phyloP scores from a whole-genome alignment of 192 early-diverging fungal species.

The Phycomyces blakesleeanus region DNA sequence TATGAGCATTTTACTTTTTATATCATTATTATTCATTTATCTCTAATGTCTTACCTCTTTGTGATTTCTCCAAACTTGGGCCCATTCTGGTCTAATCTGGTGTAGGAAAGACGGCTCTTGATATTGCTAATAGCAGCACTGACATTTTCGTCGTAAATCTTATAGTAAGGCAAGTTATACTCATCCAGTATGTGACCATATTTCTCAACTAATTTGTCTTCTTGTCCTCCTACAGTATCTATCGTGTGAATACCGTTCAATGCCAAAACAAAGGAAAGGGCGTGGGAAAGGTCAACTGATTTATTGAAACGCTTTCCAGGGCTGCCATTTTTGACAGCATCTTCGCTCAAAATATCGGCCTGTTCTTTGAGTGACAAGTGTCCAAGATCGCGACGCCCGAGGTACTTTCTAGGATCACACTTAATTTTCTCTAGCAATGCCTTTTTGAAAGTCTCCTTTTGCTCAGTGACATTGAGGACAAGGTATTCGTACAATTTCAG shows the following conservation, averaged over 20 bases:
- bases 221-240: neutral
- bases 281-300: slow-evolving; percentile 42
- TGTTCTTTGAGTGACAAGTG: slow-evolving; percentile 43
- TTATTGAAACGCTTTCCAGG: slow-evolving; percentile 57
- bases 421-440: slow-evolving; percentile 31
- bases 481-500: slow-evolving; percentile 89
- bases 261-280: slow-evolving; percentile 47
- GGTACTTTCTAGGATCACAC: slow-evolving; percentile 17
- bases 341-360: slow-evolving; percentile 39
- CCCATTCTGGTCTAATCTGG: slow-evolving; percentile 83
- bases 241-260: slow-evolving; percentile 4
- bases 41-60: slow-evolving; percentile 44
- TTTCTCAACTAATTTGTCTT: slow-evolving; percentile 40
- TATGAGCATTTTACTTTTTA: too few relatives aligned
- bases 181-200: slow-evolving; percentile 74
- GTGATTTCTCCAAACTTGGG: slow-evolving; percentile 77
- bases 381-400: slow-evolving; percentile 32
- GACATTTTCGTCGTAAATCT: slow-evolving; percentile 79
- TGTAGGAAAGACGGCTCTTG: slow-evolving; percentile 73
- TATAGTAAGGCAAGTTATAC: slow-evolving; percentile 84
- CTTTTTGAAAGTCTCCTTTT: slow-evolving; percentile 38
- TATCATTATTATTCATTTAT: too few relatives aligned
- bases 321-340: slow-evolving; percentile 30
- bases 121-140: slow-evolving; percentile 68
- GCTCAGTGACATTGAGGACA: slow-evolving; percentile 61